Conservation (phyloP, 495 filamentous ascomycete genomes). For the Antarctomyces pellizariae region DNA sequence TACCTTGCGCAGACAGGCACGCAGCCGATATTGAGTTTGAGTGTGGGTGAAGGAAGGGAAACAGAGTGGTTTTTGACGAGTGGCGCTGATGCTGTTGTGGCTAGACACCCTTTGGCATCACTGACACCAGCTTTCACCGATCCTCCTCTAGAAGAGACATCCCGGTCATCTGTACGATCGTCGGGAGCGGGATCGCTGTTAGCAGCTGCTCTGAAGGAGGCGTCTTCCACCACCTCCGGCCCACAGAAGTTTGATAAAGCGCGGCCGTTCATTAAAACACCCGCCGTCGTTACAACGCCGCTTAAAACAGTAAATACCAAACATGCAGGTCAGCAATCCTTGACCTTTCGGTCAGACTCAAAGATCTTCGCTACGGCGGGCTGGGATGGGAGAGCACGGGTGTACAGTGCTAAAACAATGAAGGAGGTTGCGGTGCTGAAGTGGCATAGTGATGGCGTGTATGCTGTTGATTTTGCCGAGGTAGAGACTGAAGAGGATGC, state of each 20-base stretch:
- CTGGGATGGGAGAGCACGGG: slow-evolving; percentile 62
- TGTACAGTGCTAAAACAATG: slow-evolving; percentile 64
- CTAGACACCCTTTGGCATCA: slow-evolving; percentile 8
- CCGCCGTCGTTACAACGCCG: slow-evolving; percentile 22
- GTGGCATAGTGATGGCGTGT: slow-evolving; percentile 84
- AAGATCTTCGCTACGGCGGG: slow-evolving; percentile 78
- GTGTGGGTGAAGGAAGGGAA: no score
- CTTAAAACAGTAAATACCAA: slow-evolving; percentile 46
- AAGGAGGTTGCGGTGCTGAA: slow-evolving; percentile 83
- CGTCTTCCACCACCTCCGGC: no score
- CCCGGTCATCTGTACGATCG: no score
- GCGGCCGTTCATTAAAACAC: neutral
- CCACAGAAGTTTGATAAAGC: no score
- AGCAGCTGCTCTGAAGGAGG: no score
- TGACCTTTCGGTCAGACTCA: slow-evolving; percentile 57
- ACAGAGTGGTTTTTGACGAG: no score
- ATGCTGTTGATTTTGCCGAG: slow-evolving; percentile 57
- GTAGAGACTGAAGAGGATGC: slow-evolving; percentile 8
- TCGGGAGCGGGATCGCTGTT: no score
- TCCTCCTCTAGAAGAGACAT: no score
- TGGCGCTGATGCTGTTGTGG: slow-evolving; percentile 38
- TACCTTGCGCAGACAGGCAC: slow-evolving; percentile 48
- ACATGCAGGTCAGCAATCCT: slow-evolving; percentile 71
- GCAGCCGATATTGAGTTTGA: slow-evolving; percentile 71
- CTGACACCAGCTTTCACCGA: no score